Percentiles rank a stretch among this genome's conserved stretches.
Conservation (phyloP, 176 grass and related monocot species). For the Carex kokanica region DNA sequence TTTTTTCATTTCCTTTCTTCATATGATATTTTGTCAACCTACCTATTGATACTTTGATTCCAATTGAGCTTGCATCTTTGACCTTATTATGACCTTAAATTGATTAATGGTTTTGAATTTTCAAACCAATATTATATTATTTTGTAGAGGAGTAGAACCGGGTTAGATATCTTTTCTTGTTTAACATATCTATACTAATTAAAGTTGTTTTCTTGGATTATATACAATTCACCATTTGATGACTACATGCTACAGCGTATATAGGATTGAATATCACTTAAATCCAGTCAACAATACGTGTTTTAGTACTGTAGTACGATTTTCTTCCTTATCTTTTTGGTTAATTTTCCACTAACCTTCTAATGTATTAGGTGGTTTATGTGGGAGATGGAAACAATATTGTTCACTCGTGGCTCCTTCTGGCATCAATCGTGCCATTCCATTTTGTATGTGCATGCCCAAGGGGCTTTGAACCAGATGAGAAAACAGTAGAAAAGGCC, state of each 20-base stretch:
- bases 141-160: background rate
- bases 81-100: background rate
- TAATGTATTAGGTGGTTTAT: slow-evolving; percentile 67
- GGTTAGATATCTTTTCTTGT: background rate
- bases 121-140: background rate
- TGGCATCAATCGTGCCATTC: slow-evolving; percentile 75
- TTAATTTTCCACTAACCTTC: background rate
- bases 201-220: background rate
- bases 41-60: slow-evolving; percentile 9
- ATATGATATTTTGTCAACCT: background rate
- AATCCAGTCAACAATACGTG: background rate
- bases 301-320: too few relatives aligned
- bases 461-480: slow-evolving; percentile 92
- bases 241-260: background rate
- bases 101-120: background rate
- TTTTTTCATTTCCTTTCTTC: background rate
- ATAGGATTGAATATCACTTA: background rate
- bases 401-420: slow-evolving; percentile 94
- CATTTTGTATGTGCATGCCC: slow-evolving; percentile 95
- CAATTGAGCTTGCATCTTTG: background rate
- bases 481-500: slow-evolving; percentile 67
- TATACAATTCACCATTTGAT: background rate
- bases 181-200: background rate
- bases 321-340: background rate
- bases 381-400: slow-evolving; percentile 97